Evolutionary conservation across 331 rosid genomes (phyloP).

Genomic region (Quercus lobata): DNA sequence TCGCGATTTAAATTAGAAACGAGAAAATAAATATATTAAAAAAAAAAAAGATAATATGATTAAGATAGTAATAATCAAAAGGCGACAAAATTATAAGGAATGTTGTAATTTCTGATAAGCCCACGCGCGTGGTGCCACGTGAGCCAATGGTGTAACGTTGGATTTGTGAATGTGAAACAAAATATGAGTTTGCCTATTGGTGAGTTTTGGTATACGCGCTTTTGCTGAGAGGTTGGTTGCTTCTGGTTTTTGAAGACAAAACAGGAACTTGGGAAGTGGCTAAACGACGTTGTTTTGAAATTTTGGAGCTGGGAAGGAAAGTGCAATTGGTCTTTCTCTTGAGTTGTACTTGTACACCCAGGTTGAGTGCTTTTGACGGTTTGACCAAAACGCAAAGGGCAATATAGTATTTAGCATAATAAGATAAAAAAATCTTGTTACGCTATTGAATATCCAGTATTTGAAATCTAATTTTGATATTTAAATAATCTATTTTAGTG

Average conservation of each 20-base stretch:
- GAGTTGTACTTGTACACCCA: not conserved
- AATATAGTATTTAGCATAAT: too few relatives aligned
- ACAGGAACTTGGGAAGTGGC: not conserved
- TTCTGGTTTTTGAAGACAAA: not conserved
- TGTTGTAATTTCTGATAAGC: not conserved
- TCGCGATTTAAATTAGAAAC: not conserved
- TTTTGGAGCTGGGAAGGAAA: not conserved
- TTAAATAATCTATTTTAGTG: too few relatives aligned
- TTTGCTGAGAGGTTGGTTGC: not conserved
- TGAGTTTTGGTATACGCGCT: not conserved
- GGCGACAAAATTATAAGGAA: slow-evolving; percentile 2
- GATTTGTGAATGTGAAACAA: not conserved
- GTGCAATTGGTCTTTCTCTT: not conserved
- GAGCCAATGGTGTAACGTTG: not conserved
- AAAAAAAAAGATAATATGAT: not conserved
- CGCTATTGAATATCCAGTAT: too few relatives aligned
- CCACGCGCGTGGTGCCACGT: not conserved
- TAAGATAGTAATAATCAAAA: not conserved
- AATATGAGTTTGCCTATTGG: not conserved
- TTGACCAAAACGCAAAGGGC: not conserved
- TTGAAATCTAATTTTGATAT: too few relatives aligned
- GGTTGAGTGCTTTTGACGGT: not conserved
- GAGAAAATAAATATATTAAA: not conserved
- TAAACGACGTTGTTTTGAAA: slow-evolving; percentile 14
- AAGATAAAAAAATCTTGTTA: too few relatives aligned